Conservation (phyloP, 2,329 filamentous ascomycete species). For the Fusarium sp. region DNA sequence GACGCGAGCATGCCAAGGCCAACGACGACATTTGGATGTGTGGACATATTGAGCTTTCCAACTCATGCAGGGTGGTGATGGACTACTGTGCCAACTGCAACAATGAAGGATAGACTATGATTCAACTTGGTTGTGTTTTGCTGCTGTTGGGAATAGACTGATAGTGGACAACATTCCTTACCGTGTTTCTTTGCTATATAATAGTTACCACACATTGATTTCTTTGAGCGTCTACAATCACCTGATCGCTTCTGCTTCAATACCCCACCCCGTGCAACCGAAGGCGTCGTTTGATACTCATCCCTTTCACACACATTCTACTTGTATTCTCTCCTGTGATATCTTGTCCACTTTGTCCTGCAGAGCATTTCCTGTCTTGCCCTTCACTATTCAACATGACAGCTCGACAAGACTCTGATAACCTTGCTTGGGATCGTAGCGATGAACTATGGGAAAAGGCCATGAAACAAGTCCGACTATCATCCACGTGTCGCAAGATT, state of each 20-base stretch:
- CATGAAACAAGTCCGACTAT: slow-evolving; percentile 34
- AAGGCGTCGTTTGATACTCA: no score
- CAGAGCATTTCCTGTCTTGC: no score
- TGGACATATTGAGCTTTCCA: slow-evolving; percentile 18
- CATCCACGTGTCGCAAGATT: slow-evolving; percentile 32
- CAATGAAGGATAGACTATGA: background rate
- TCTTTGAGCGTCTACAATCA: no score
- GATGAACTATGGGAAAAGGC: slow-evolving; percentile 43
- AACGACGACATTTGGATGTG: slow-evolving; percentile 16
- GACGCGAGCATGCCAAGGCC: slow-evolving; percentile 11
- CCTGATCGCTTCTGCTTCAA: no score
- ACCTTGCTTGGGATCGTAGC: slow-evolving; percentile 45
- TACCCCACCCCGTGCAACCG: no score
- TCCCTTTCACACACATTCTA: no score
- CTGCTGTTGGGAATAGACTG: no score
- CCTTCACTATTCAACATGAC: slow-evolving; percentile 17
- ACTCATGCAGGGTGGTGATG: slow-evolving; percentile 17
- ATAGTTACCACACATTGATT: no score
- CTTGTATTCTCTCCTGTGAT: no score
- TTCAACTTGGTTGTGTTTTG: background rate
- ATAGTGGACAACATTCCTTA: no score
- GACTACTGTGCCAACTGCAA: slow-evolving; percentile 21
- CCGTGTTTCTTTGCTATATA: no score
- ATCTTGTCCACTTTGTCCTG: no score
- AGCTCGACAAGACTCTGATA: slow-evolving; percentile 44